Evolutionary conservation across 768 basidiomycete species (phyloP), one percentile per base, ranked within the genome.

Genomic region (Psilocybe sp.): DNA sequence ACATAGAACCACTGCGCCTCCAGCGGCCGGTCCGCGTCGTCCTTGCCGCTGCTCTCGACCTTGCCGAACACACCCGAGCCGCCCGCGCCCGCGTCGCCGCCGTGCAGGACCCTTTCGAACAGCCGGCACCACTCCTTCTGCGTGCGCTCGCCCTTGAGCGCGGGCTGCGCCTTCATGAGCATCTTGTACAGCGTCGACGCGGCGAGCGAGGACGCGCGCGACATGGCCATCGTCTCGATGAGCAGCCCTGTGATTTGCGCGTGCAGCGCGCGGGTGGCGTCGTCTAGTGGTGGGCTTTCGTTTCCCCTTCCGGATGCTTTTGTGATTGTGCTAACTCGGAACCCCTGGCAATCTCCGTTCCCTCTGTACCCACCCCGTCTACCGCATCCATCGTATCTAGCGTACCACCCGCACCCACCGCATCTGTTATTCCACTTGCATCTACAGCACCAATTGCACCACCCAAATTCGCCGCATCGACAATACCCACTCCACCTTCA

Each of bases 1-100:
- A 86, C 79, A 59, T 90, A 90, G 64, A 87, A 90, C 85, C 85
- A 90, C 60, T 83, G 77, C 15, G 78, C 76, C 59, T 84, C 84
- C 50, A 84, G 60, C 35, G 78, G 72, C 0, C 71, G 64, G 45
- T 77, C 76, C 14, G 72, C 66, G 46, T 79, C 71, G 56, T 79
- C 77, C 76, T 78, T 80, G 45, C 77, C 78, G 57, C 77, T 82
- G 52, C 81, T 79, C 55, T 86, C 82, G 31, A 89, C 85, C 60
- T 84, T 84, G 20, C 82, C 86, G 60, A 89, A 89, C 51, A 89
- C 78, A 3, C 84, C 85, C 23, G 23, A 28, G 51, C 72, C 75
- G 37, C 74, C n/a, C n/a, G n/a, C n/a, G n/a, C n/a, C n/a, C n/a
- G n/a, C 74, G 42, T 70, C 70, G 3, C 75, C 75, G 40, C 58